Percentiles rank a stretch among this genome's conserved stretches.
Evolutionary conservation across 768 basidiomycete species (phyloP).

Genomic region (Suillus clintonianus): DNA sequence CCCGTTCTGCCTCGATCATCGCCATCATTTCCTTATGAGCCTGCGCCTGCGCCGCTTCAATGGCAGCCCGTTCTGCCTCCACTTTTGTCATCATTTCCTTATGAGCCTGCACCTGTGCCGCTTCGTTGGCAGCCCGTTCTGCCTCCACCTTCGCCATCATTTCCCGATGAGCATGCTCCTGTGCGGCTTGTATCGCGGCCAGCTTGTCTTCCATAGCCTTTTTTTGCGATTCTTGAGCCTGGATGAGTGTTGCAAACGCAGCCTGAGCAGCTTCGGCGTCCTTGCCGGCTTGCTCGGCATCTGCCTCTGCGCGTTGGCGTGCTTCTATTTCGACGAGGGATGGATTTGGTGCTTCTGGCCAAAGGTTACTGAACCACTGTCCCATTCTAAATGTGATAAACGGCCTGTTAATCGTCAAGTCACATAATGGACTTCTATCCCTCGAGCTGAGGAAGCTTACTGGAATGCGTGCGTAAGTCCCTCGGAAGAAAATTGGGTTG

Average conservation of each 20-base stretch:
- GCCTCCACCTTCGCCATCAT: not conserved
- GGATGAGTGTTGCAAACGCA: not conserved
- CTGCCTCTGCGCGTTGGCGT: conserved; percentile 6
- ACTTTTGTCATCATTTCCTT: not conserved
- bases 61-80: not conserved
- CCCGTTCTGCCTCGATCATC: conserved; percentile 4
- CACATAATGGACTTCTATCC: not conserved
- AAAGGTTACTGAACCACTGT: not conserved
- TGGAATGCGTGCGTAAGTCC: not conserved
- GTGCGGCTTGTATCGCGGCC: not conserved
- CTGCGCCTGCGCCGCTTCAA: not conserved
- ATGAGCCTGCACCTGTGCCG: not conserved
- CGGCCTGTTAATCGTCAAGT: not conserved
- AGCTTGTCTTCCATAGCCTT: not conserved
- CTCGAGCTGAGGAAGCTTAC: not conserved
- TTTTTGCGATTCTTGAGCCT: not conserved
- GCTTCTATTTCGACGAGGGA: not conserved
- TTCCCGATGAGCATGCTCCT: not conserved
- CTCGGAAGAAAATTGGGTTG: not conserved
- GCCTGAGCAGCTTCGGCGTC: not conserved
- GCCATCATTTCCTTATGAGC: not conserved
- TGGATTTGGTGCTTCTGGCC: not conserved
- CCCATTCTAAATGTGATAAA: not conserved
- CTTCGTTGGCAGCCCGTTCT: not conserved
- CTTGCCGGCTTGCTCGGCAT: not conserved